Conservation (phyloP, 2,329 filamentous ascomycete species). For the Neurospora crassa region DNA sequence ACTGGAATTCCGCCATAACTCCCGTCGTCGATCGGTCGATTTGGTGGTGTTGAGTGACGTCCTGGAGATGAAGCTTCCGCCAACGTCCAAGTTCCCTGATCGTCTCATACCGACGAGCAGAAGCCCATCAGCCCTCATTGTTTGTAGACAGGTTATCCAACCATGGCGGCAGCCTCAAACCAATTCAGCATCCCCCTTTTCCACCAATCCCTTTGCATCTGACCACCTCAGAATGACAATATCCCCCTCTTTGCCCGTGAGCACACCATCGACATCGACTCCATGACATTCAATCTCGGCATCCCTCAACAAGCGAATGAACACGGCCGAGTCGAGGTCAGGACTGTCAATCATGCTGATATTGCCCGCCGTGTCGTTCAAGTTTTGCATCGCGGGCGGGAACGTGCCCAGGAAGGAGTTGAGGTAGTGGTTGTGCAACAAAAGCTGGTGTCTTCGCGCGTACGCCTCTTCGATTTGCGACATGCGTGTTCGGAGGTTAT, state of each 20-base stretch:
- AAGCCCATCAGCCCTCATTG: not conserved
- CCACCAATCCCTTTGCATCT: slow-evolving; percentile 55
- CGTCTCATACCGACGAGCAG: not conserved
- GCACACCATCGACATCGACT: slow-evolving; percentile 50
- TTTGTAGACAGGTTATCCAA: not conserved
- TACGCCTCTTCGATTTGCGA: slow-evolving; percentile 73
- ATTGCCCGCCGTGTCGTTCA: slow-evolving; percentile 85
- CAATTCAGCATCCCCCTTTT: slow-evolving; percentile 46
- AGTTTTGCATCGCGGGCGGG: slow-evolving; percentile 64
- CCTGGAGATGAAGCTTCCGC: not conserved
- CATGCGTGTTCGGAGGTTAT: slow-evolving; percentile 49
- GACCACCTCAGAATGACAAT: slow-evolving; percentile 64
- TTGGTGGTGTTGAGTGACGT: not conserved
- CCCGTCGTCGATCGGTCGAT: not conserved
- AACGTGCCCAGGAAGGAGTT: slow-evolving; percentile 78
- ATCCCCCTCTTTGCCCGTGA: slow-evolving; percentile 52
- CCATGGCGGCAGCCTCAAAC: slow-evolving; percentile 32
- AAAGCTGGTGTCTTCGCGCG: slow-evolving; percentile 71
- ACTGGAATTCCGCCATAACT: not conserved
- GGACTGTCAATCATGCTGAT: slow-evolving; percentile 88
- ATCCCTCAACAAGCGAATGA: slow-evolving; percentile 63
- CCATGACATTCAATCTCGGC: slow-evolving; percentile 49
- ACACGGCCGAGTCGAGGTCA: slow-evolving; percentile 74
- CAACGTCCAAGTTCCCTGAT: not conserved
- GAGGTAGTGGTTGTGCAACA: slow-evolving; percentile 77